Evolutionary conservation across 225 moss, liverwort and hornwort genomes (phyloP).

Genomic region (Asterella californica): DNA sequence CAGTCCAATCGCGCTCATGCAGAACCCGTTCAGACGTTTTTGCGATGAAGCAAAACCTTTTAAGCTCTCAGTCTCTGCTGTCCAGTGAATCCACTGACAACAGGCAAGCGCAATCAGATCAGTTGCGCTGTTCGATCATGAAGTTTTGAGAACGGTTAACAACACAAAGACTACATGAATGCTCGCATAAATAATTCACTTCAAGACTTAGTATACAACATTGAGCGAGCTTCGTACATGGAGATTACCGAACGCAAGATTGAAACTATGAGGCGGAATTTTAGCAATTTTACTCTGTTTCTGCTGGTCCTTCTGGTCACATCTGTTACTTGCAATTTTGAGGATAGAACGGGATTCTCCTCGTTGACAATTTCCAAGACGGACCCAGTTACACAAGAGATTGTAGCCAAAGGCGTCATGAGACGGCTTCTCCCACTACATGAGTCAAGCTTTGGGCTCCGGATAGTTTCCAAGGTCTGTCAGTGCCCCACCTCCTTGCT

Average conservation of each 20-base stretch:
- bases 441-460: slow-evolving; percentile 60
- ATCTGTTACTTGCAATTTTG: neutral
- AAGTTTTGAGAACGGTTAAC: neutral
- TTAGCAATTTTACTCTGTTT: slow-evolving; percentile 4
- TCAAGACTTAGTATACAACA: neutral
- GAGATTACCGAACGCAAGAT: neutral
- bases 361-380: slow-evolving; percentile 13
- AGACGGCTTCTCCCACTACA: slow-evolving; percentile 65
- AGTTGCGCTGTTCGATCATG: neutral
- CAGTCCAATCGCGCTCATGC: too few species aligned
- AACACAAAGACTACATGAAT: neutral
- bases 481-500: neutral
- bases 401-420: slow-evolving; percentile 58
- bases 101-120: too few species aligned
- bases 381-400: slow-evolving; percentile 47
- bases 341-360: slow-evolving; percentile 1
- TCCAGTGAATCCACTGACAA: too few species aligned
- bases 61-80: too few species aligned
- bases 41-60: too few species aligned
- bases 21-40: too few species aligned
- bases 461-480: slow-evolving; percentile 55
- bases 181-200: neutral
- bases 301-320: slow-evolving; percentile 1
- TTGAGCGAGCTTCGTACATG: neutral
- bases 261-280: neutral